Evolutionary conservation across 305 asterid genomes (phyloP).

Genomic region (Fraxinus sp.): DNA sequence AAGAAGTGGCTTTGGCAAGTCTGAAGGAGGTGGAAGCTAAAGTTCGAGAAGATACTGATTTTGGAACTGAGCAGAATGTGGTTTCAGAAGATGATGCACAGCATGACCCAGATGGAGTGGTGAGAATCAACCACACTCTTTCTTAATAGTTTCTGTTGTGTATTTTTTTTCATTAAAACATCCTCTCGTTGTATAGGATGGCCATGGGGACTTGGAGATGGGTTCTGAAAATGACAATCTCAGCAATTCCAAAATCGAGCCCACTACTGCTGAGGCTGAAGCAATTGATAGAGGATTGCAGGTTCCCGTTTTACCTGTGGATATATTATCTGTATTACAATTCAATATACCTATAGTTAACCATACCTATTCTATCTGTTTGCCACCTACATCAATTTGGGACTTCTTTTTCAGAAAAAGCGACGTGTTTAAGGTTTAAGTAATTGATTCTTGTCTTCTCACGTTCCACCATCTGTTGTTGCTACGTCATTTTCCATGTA

Average conservation of each 20-base stretch:
- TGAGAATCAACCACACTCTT: conserved; percentile 33
- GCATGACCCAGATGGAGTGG: conserved; percentile 57
- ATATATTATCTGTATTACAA: conserved; percentile 1
- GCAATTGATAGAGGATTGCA: conserved; percentile 90
- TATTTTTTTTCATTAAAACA: neutral
- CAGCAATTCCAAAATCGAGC: conserved; percentile 70
- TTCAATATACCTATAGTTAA: conserved; percentile 2
- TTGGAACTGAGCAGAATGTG: conserved; percentile 31
- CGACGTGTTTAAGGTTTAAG: neutral
- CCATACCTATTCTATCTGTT: neutral
- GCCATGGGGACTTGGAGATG: conserved; percentile 55
- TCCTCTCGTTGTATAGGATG: conserved; percentile 45
- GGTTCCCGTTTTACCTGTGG: conserved; percentile 42
- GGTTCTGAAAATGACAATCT: conserved; percentile 72
- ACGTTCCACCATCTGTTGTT: conserved; percentile 11
- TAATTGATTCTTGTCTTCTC: neutral
- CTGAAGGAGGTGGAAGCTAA: conserved; percentile 58
- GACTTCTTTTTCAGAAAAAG: neutral
- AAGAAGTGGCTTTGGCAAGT: conserved; percentile 55
- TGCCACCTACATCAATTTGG: neutral
- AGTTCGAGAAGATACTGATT: conserved; percentile 41
- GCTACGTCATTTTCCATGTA: conserved; percentile 25
- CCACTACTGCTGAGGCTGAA: conserved; percentile 88
- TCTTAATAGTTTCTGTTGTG: neutral
- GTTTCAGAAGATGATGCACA: conserved; percentile 41